Evolutionary conservation across 2,329 filamentous ascomycete genomes (phyloP), one percentile per base, ranked within the genome.

Genomic region (Cladophialophora carrionii): DNA sequence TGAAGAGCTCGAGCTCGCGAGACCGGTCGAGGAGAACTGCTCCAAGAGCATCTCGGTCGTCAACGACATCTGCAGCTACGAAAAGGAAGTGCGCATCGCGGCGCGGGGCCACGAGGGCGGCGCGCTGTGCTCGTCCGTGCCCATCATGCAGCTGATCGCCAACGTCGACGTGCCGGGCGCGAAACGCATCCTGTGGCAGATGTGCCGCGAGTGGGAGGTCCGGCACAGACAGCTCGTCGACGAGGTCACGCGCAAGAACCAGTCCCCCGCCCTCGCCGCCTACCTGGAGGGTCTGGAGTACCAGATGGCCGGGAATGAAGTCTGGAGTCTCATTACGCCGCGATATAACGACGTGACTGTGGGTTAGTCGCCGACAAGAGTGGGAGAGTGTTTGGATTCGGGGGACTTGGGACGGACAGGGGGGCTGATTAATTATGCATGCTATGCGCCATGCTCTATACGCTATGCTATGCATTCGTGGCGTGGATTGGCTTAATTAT

Each of bases 61-160:
- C 37, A 43, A 43, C 37, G 37, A 43, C 37, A 43, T 43, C 37
- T 43, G 37, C 37, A 43, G 37, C 37, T 43, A 43, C 37, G 37
- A 43, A 17, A 43, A 43, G 17, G 37, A 43, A 5, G 37, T 43
- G 5, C 37, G 37, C 37, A 43, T 43, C 37, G 37, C 37, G 17
- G 37, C 37, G 4, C 37, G 37, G 0, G 37, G 37, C 17, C 37
- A 43, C 37, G 37, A 43, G n/a, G 37, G 37, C 37, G 37, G 37
- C 37, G 37, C 17, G 14, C 37, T 43, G 37, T 43, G 37, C 37
- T 43, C 37, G 37, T 43, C 37, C 37, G 37, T 43, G 37, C 37
- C 37, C 37, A 43, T 43, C 37, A 43, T 43, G 37, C 37, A 43
- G 37, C 0, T 2, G 17, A 43, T 43, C 37, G 37, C 37, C 37